Percentiles rank a stretch among this genome's conserved stretches.
These are phyloP conservation scores for Avena insularis DNA, from an alignment of 176 grass and related monocot species.

Conservation along the genomic window DNA sequence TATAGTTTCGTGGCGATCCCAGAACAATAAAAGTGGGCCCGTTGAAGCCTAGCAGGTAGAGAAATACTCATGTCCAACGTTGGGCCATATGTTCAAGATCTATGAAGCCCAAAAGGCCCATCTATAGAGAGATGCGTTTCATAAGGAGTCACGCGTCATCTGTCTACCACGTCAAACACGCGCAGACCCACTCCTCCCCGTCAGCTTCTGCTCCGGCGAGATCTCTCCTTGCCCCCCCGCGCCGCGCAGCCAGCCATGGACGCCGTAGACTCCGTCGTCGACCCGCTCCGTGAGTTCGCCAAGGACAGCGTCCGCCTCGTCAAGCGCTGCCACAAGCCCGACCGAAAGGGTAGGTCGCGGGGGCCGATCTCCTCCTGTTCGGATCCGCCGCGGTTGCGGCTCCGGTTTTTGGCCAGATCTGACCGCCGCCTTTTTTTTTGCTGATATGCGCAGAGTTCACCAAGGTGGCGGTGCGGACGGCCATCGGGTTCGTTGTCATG, in stretches of 20 bases:
- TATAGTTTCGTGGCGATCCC: too few species aligned
- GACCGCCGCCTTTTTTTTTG: not conserved
- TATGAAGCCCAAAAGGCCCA: not conserved
- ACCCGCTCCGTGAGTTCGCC: conserved; percentile 90
- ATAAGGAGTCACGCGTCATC: conserved; percentile 12
- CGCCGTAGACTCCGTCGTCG: conserved; percentile 90
- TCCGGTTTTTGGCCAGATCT: conserved; percentile 28
- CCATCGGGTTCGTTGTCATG: conserved; percentile 93
- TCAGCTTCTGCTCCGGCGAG: conserved; percentile 31
- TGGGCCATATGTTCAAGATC: not conserved
- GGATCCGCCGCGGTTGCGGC: not conserved
- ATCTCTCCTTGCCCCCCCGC: conserved; percentile 11
- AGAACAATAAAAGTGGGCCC: too few species aligned
- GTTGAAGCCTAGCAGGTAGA: not conserved
- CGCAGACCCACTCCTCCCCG: not conserved
- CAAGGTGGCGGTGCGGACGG: conserved; percentile 79
- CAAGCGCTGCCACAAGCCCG: conserved; percentile 99
- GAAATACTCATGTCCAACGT: not conserved
- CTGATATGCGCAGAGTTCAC: conserved; percentile 62
- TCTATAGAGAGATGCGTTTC: not conserved
- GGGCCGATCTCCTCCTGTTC: not conserved
- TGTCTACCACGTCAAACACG: conserved; percentile 10
- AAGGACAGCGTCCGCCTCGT: conserved; percentile 99
- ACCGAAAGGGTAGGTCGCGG: conserved; percentile 70
- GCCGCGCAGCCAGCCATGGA: conserved; percentile 64